phyloP scores from a whole-genome alignment of 2,329 filamentous ascomycete species.

The Rutstroemia sp. region DNA sequence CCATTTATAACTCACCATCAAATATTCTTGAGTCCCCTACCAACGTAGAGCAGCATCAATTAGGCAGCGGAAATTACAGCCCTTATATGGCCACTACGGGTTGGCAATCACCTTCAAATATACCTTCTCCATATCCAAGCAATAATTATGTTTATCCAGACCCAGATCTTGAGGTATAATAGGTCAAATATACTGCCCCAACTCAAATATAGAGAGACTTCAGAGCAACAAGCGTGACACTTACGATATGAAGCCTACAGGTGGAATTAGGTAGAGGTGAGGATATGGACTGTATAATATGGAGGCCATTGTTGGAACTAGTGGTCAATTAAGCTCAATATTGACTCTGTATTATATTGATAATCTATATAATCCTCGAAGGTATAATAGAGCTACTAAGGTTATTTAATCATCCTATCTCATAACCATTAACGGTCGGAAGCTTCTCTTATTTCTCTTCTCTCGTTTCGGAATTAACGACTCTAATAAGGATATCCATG shows the following conservation, averaged over 20 bases:
- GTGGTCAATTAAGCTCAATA: too few species aligned
- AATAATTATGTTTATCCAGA: slow-evolving; percentile 75
- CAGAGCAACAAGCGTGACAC: slow-evolving; percentile 67
- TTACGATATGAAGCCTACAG: slow-evolving; percentile 52
- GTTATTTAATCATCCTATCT: too few species aligned
- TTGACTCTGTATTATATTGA: too few species aligned
- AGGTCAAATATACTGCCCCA: slow-evolving; percentile 63
- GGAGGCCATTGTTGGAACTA: too few species aligned
- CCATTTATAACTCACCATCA: slow-evolving; percentile 65
- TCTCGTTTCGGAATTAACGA: too few species aligned
- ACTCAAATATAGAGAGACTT: slow-evolving; percentile 60
- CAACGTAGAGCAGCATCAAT: slow-evolving; percentile 61
- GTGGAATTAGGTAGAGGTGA: too few species aligned
- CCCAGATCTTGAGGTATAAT: slow-evolving; percentile 63
- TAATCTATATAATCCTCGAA: too few species aligned
- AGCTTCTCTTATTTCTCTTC: too few species aligned
- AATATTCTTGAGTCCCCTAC: slow-evolving; percentile 63
- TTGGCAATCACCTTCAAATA: slow-evolving; percentile 81
- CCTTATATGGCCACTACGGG: slow-evolving; percentile 69
- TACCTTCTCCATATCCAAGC: slow-evolving; percentile 49
- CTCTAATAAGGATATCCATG: too few species aligned
- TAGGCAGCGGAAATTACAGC: slow-evolving; percentile 68
- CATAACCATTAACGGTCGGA: too few species aligned
- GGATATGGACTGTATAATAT: too few species aligned
- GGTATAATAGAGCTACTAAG: too few species aligned